phyloP scores from a whole-genome alignment of 2,329 filamentous ascomycete genomes.

The Aquanectria penicillioides region DNA sequence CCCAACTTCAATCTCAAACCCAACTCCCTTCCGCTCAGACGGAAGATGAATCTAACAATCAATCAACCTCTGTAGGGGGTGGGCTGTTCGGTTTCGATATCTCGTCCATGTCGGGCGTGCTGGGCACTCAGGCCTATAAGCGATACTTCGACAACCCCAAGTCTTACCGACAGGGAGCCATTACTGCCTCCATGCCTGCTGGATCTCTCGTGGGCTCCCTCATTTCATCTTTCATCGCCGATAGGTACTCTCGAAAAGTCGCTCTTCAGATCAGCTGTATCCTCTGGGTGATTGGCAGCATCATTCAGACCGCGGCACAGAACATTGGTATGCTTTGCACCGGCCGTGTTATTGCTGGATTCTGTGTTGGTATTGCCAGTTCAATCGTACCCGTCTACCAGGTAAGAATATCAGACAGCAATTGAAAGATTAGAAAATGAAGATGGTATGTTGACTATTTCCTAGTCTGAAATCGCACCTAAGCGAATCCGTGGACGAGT shows the following conservation, averaged over 20 bases:
- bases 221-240: conserved; percentile 60
- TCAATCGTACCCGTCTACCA: conserved; percentile 78
- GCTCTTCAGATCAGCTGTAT: conserved; percentile 61
- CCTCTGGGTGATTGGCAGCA: conserved; percentile 61
- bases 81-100: conserved; percentile 84
- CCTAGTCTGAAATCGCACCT: conserved; percentile 67
- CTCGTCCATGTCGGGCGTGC: conserved; percentile 75
- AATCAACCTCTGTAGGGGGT: conserved; percentile 65
- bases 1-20: not conserved
- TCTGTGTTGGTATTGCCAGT: conserved; percentile 79
- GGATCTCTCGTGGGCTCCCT: conserved; percentile 73
- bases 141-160: conserved; percentile 74
- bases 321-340: conserved; percentile 77
- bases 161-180: conserved; percentile 71
- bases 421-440: not conserved
- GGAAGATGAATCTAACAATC: not conserved
- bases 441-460: not conserved
- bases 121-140: conserved; percentile 75
- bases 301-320: conserved; percentile 69
- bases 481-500: conserved; percentile 68
- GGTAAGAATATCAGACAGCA: conserved; percentile 43
- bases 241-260: conserved; percentile 59
- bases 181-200: conserved; percentile 78
- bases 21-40: not conserved
- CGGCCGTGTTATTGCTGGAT: conserved; percentile 76